These are phyloP conservation scores for Panicum virgatum DNA, from an alignment of 202 grass and related monocot species.

Conservation along the genomic window DNA sequence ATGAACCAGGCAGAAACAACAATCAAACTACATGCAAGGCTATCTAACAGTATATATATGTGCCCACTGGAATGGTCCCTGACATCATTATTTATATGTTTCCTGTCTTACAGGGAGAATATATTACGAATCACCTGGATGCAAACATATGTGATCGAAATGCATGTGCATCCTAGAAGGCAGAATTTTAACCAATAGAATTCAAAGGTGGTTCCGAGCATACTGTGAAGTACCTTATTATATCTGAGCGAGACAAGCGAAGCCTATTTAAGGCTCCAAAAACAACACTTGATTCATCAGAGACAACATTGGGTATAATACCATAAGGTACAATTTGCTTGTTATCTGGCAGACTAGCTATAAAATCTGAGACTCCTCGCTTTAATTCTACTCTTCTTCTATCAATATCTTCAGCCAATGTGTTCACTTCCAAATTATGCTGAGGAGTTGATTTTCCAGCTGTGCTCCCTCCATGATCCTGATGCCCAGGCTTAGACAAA, in stretches of 20 bases:
- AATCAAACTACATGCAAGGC: too few species aligned
- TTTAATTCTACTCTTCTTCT: conserved; percentile 38
- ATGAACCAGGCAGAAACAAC: conserved; percentile 22
- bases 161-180: not conserved
- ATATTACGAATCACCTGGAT: conserved; percentile 2
- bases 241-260: conserved; percentile 72
- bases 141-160: conserved; percentile 11
- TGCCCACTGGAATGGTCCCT: not conserved
- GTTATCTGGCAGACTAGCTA: conserved; percentile 33
- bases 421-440: conserved; percentile 48
- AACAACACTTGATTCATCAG: conserved; percentile 49
- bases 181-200: not conserved
- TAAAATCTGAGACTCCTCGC: conserved; percentile 44
- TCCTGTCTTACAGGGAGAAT: not conserved
- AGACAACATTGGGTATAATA: conserved; percentile 23
- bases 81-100: not conserved
- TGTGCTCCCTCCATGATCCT: conserved; percentile 29
- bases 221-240: conserved; percentile 64
- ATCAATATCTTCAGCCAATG: conserved; percentile 30
- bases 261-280: conserved; percentile 69
- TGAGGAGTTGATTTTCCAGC: conserved; percentile 34
- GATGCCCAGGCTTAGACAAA: conserved; percentile 19
- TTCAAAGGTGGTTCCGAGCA: conserved; percentile 3
- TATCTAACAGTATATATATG: conserved; percentile 2
- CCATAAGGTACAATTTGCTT: conserved; percentile 53